A percentile compares a stretch with the other conserved stretches of the same genome.
phyloP scores from a whole-genome alignment of 2,329 filamentous ascomycete genomes.

The Tolypocladium capitatum region DNA sequence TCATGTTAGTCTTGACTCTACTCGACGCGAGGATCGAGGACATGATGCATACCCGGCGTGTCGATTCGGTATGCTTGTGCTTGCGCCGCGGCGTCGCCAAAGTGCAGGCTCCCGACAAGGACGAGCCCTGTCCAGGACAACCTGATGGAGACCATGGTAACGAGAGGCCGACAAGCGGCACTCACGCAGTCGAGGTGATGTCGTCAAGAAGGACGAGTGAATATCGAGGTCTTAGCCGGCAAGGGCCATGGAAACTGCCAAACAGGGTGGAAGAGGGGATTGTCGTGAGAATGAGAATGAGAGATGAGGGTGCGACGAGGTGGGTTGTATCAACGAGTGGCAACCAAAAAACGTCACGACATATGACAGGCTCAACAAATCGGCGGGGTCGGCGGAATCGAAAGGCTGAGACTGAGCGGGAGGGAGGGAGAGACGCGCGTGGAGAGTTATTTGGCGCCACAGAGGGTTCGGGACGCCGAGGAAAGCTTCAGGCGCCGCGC shows the following conservation, averaged over 20 bases:
- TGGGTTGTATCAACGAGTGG: background rate
- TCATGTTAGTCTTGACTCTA: background rate
- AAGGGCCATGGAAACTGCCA: too few relatives aligned
- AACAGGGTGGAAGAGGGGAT: background rate
- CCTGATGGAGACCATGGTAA: background rate
- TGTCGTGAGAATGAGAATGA: background rate
- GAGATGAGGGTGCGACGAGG: background rate
- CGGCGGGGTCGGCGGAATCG: too few relatives aligned
- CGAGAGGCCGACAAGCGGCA: background rate
- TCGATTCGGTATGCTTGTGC: slow-evolving; percentile 18
- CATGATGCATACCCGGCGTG: slow-evolving; percentile 13
- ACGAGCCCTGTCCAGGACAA: slow-evolving; percentile 1
- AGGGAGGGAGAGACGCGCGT: background rate
- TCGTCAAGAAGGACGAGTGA: too few relatives aligned
- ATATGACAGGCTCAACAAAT: background rate
- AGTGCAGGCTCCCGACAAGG: slow-evolving; percentile 1
- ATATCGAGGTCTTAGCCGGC: too few relatives aligned
- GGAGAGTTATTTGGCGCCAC: background rate
- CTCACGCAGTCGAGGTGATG: background rate
- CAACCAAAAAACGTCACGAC: background rate
- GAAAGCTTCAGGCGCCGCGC: background rate
- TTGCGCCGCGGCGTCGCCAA: slow-evolving; percentile 8
- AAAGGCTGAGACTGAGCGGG: background rate
- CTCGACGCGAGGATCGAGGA: background rate
- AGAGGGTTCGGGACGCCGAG: background rate